Percentiles rank a stretch among this genome's conserved stretches.
Evolutionary conservation across 2,329 filamentous ascomycete species (phyloP).

Genomic region (Cladorrhinum sp.): DNA sequence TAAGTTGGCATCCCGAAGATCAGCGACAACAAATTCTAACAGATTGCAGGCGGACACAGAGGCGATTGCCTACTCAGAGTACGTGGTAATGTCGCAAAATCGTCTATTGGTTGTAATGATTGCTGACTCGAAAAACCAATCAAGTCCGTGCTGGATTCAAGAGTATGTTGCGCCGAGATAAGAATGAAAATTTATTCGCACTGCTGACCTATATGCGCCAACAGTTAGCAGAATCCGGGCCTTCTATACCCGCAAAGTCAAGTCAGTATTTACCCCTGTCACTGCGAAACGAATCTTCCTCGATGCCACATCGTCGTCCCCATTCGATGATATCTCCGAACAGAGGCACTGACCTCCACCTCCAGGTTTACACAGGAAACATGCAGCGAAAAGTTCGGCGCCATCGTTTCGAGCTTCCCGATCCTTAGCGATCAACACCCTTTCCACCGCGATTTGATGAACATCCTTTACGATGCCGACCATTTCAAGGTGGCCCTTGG

Average conservation of each 20-base stretch:
- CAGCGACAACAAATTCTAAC: constrained; percentile 8
- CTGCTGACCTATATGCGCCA: constrained; percentile 9
- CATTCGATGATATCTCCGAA: neutral
- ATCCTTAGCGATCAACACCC: constrained; percentile 71
- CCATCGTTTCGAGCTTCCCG: constrained; percentile 90
- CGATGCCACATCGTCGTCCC: neutral
- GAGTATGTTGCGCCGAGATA: constrained; percentile 27
- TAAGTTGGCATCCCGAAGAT: constrained; percentile 16
- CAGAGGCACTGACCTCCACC: constrained; percentile 13
- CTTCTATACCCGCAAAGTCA: constrained; percentile 97
- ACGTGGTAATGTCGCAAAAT: constrained; percentile 11
- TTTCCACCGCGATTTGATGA: constrained; percentile 69
- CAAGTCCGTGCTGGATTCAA: constrained; percentile 83
- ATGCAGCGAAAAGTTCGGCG: constrained; percentile 79
- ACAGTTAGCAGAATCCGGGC: constrained; percentile 80
- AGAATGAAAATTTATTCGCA: neutral
- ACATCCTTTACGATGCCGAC: constrained; percentile 97
- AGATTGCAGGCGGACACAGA: constrained; percentile 71
- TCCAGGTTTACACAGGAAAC: constrained; percentile 82
- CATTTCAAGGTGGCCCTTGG: constrained; percentile 96
- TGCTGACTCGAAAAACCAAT: constrained; percentile 20
- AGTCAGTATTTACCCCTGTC: constrained; percentile 38
- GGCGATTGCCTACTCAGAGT: constrained; percentile 83
- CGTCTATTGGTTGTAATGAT: neutral
- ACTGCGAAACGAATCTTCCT: neutral